Evolutionary conservation across 441 rosid species (phyloP).

Genomic region (Erysimum pusillum): DNA sequence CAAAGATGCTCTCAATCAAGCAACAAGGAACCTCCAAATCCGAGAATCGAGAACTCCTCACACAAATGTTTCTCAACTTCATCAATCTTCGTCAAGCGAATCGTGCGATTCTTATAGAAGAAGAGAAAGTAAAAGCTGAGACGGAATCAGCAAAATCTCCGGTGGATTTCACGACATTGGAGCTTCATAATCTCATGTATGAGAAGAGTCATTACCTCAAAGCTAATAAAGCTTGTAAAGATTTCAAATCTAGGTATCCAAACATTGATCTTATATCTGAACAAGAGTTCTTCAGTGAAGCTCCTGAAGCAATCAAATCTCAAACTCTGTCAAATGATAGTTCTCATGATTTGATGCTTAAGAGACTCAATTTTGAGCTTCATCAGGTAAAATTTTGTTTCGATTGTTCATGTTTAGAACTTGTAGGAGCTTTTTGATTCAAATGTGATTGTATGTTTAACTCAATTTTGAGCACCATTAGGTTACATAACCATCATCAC

Average conservation of each 20-base stretch:
- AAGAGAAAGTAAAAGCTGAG: conserved; percentile 76
- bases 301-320: conserved; percentile 75
- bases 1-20: conserved; percentile 68
- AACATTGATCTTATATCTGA: conserved; percentile 87
- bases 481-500: not conserved
- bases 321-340: conserved; percentile 58
- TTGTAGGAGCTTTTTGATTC: not conserved
- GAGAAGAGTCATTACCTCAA: conserved; percentile 90
- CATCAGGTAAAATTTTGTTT: conserved; percentile 67
- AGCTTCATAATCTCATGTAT: conserved; percentile 88
- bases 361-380: conserved; percentile 84
- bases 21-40: conserved; percentile 61
- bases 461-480: not conserved
- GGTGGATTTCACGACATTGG: conserved; percentile 78
- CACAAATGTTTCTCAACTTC: conserved; percentile 84
- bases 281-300: conserved; percentile 74
- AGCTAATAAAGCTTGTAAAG: conserved; percentile 83
- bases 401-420: not conserved
- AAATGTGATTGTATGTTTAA: not conserved
- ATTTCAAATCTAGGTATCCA: conserved; percentile 83
- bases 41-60: conserved; percentile 71
- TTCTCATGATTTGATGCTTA: conserved; percentile 85
- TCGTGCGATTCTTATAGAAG: conserved; percentile 77
- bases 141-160: conserved; percentile 83
- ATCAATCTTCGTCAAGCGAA: conserved; percentile 90